These are phyloP conservation scores for Ogataea nonfermentans DNA, from an alignment of 805 yeast genomes.

Conservation along the genomic window DNA sequence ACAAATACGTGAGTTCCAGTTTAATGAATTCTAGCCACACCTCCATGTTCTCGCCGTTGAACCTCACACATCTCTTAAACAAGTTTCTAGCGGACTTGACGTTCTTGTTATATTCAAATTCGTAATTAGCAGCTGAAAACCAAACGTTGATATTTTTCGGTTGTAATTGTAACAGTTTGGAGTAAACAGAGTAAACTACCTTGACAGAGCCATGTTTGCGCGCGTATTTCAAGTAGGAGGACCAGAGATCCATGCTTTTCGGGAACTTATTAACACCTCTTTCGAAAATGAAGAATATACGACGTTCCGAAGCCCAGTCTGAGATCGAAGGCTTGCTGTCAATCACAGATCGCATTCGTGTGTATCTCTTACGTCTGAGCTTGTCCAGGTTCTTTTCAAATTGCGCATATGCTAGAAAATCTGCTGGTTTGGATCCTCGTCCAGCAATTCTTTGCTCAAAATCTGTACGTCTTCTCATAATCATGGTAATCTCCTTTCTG, in stretches of 20 bases:
- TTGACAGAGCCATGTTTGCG: constrained; percentile 66
- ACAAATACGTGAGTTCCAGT: constrained; percentile 81
- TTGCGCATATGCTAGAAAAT: constrained; percentile 73
- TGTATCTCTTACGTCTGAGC: constrained; percentile 68
- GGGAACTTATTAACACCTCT: constrained; percentile 82
- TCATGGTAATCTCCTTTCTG: constrained; percentile 74
- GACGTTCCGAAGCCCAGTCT: constrained; percentile 82
- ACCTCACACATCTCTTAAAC: constrained; percentile 80
- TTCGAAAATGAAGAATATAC: constrained; percentile 79
- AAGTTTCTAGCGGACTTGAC: constrained; percentile 85
- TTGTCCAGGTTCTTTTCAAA: constrained; percentile 80
- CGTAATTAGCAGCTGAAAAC: constrained; percentile 94
- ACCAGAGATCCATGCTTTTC: constrained; percentile 75
- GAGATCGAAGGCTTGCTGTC: constrained; percentile 66
- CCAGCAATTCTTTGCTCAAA: constrained; percentile 88
- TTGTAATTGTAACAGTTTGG: constrained; percentile 76
- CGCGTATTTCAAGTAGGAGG: constrained; percentile 65
- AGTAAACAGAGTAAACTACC: constrained; percentile 71
- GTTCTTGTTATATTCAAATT: constrained; percentile 83
- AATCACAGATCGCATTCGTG: constrained; percentile 55
- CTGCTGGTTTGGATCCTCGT: constrained; percentile 75
- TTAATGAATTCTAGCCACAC: constrained; percentile 87
- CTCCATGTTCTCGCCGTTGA: constrained; percentile 68
- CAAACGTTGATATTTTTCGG: constrained; percentile 90
- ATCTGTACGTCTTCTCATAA: constrained; percentile 92